phyloP scores from a whole-genome alignment of 1,284 basidiomycete species.

The Xerocomus amazonicus region DNA sequence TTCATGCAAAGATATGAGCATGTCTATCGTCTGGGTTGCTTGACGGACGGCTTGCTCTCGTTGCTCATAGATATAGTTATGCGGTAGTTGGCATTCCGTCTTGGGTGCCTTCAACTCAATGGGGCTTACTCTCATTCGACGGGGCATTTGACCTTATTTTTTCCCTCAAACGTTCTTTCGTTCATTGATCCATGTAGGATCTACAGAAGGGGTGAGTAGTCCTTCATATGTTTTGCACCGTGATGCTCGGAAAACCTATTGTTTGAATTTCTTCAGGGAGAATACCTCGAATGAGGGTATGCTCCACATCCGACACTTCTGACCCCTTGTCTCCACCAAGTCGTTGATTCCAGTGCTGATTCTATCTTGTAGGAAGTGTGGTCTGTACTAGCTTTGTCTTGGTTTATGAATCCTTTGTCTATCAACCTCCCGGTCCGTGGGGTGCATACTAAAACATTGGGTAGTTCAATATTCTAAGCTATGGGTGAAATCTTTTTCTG shows the following conservation, averaged over 20 bases:
- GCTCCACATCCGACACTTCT: slow-evolving; percentile 79
- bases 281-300: slow-evolving; percentile 58
- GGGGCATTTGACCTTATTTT: slow-evolving; percentile 49
- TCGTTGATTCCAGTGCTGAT: slow-evolving; percentile 8
- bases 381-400: not conserved
- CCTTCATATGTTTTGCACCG: slow-evolving; percentile 16
- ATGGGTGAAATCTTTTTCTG: too few species aligned
- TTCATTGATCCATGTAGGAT: slow-evolving; percentile 28
- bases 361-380: not conserved
- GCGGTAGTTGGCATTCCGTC: slow-evolving; percentile 57
- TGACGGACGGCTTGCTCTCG: slow-evolving; percentile 40
- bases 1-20: slow-evolving; percentile 76
- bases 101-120: slow-evolving; percentile 65
- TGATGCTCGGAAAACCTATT: slow-evolving; percentile 48
- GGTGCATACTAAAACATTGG: too few species aligned
- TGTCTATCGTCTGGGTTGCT: slow-evolving; percentile 42
- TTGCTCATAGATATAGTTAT: slow-evolving; percentile 88
- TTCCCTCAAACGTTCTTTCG: slow-evolving; percentile 44
- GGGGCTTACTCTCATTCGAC: slow-evolving; percentile 83
- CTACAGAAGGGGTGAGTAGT: slow-evolving; percentile 34
- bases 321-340: slow-evolving; percentile 32
- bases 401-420: too few species aligned
- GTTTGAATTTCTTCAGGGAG: slow-evolving; percentile 89
- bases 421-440: too few species aligned
- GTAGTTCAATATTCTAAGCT: too few species aligned